Percentiles rank a stretch among this genome's conserved stretches.
These are phyloP conservation scores for Talaromyces proteolyticus DNA, from an alignment of 495 filamentous ascomycete genomes.

Conservation along the genomic window DNA sequence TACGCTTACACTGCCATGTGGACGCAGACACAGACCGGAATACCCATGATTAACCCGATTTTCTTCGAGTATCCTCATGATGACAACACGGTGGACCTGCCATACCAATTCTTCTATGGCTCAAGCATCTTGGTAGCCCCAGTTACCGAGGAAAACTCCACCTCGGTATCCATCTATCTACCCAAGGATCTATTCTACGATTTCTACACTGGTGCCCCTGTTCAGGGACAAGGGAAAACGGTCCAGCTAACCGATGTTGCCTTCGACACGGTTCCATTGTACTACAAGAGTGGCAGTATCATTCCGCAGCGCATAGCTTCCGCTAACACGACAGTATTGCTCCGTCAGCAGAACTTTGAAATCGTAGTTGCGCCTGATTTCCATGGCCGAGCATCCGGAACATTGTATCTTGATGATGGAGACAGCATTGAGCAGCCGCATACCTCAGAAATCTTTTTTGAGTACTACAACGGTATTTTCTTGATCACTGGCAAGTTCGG, in stretches of 20 bases:
- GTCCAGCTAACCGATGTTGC: constrained; percentile 48
- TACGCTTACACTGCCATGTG: constrained; percentile 78
- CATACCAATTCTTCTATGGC: constrained; percentile 72
- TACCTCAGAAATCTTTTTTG: constrained; percentile 46
- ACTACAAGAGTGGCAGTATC: constrained; percentile 64
- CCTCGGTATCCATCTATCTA: constrained; percentile 65
- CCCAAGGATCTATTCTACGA: constrained; percentile 75
- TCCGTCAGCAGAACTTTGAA: constrained; percentile 63
- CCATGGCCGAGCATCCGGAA: constrained; percentile 41
- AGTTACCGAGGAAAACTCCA: constrained; percentile 58
- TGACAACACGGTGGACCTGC: constrained; percentile 49
- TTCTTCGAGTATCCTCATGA: constrained; percentile 71
- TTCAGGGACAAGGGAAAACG: constrained; percentile 50
- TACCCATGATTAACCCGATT: constrained; percentile 62
- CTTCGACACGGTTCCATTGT: constrained; percentile 66
- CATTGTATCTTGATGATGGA: constrained; percentile 58
- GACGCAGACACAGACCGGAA: constrained; percentile 58
- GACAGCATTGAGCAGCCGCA: constrained; percentile 44
- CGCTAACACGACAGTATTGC: constrained; percentile 63
- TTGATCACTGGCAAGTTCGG: constrained; percentile 47
- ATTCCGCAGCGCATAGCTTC: constrained; percentile 55
- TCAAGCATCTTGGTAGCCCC: constrained; percentile 66
- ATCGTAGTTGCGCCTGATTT: constrained; percentile 59
- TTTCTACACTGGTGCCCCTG: constrained; percentile 54
- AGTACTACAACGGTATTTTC: constrained; percentile 44